A percentile compares a stretch with the other conserved stretches of the same genome.
phyloP scores from a whole-genome alignment of 2,329 filamentous ascomycete species.

The Ascosphaera acerosa region DNA sequence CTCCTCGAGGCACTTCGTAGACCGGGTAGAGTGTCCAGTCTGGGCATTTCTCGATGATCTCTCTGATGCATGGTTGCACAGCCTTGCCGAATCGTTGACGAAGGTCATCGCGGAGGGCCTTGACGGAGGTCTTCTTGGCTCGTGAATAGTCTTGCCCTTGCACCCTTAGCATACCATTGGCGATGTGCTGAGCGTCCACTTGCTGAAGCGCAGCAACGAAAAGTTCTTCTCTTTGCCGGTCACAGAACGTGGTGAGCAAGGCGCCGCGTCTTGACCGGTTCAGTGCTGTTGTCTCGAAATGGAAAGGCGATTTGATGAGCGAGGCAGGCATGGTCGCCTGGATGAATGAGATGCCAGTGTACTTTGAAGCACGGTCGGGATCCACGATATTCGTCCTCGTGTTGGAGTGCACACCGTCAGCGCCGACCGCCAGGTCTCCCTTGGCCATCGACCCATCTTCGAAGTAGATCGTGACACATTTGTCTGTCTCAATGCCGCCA shows the following conservation, averaged over 20 bases:
- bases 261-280: conserved; percentile 17
- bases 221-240: conserved; percentile 13
- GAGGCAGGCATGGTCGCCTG: conserved; percentile 12
- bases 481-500: conserved; percentile 12
- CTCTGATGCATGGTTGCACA: conserved; percentile 14
- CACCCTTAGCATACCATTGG: conserved; percentile 6
- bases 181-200: conserved; percentile 11
- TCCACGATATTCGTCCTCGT: conserved; percentile 15
- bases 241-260: conserved; percentile 17
- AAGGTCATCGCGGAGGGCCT: conserved; percentile 14
- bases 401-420: conserved; percentile 18
- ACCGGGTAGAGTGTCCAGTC: conserved; percentile 23
- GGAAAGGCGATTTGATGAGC: conserved; percentile 9
- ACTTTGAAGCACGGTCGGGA: conserved; percentile 13
- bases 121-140: conserved; percentile 12
- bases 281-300: conserved; percentile 17
- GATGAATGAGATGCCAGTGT: conserved; percentile 18
- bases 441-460: conserved; percentile 13
- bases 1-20: conserved; percentile 15
- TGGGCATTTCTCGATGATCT: conserved; percentile 12
- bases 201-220: conserved; percentile 18
- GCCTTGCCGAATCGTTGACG: conserved; percentile 13
- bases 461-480: conserved; percentile 14
- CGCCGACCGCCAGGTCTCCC: conserved; percentile 16
- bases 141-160: conserved; percentile 6